These are phyloP conservation scores for Saturnispora silvae DNA, from an alignment of 805 yeast species.

Conservation along the genomic window DNA sequence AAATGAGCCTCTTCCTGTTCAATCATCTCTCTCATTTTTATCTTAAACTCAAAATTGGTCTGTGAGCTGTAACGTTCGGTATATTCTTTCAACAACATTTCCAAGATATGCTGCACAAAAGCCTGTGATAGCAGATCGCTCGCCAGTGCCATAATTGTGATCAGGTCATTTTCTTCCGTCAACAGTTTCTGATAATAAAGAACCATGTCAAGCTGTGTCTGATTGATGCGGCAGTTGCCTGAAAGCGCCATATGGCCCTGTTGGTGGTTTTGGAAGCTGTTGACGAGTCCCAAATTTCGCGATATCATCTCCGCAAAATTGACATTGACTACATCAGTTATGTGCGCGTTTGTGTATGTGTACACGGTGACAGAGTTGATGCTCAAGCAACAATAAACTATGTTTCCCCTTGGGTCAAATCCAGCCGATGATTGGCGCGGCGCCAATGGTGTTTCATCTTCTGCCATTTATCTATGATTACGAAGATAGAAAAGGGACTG, in stretches of 20 bases:
- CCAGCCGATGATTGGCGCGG: no score
- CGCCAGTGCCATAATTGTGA: conserved; percentile 41
- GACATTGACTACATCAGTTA: conserved; percentile 32
- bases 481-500: no score
- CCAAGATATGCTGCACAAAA: conserved; percentile 36
- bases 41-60: conserved; percentile 37
- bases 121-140: conserved; percentile 34
- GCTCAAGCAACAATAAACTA: conserved; percentile 23
- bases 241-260: conserved; percentile 21
- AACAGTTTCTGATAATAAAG: conserved; percentile 41
- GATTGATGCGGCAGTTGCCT: conserved; percentile 14
- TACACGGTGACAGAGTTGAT: conserved; percentile 49
- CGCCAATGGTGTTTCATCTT: no score
- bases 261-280: conserved; percentile 31
- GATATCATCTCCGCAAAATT: conserved; percentile 45
- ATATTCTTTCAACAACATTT: conserved; percentile 41
- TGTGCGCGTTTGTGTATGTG: conserved; percentile 40
- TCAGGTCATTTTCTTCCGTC: conserved; percentile 34
- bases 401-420: conserved; percentile 11
- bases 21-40: conserved; percentile 46
- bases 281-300: conserved; percentile 43
- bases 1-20: conserved; percentile 40
- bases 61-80: conserved; percentile 13
- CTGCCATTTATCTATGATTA: no score
- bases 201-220: conserved; percentile 19